Evolutionary conservation across 2,329 filamentous ascomycete genomes (phyloP).

Genomic region (Epichloe gansuensis): DNA sequence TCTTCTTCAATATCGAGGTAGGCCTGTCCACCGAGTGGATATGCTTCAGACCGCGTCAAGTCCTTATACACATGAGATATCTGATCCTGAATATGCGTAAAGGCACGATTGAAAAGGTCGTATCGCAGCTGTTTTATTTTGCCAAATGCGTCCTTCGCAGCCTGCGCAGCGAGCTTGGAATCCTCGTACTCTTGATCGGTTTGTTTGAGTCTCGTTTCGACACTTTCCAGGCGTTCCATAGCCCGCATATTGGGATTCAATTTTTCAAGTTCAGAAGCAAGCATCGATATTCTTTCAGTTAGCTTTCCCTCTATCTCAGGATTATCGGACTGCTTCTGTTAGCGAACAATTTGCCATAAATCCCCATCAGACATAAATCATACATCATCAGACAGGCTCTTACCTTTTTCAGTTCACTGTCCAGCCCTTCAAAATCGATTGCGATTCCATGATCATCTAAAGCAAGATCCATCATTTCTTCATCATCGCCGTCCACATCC

Average conservation of each 20-base stretch:
- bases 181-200: conserved; percentile 86
- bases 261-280: conserved; percentile 77
- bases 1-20: conserved; percentile 91
- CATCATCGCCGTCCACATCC: conserved; percentile 69
- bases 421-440: conserved; percentile 70
- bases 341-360: conserved; percentile 11
- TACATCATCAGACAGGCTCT: conserved; percentile 17
- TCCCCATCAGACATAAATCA: not conserved
- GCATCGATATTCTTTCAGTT: conserved; percentile 60
- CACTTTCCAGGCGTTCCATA: conserved; percentile 77
- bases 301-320: conserved; percentile 62
- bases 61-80: conserved; percentile 93
- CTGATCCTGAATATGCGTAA: conserved; percentile 87
- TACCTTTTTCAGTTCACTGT: conserved; percentile 71
- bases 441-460: conserved; percentile 87
- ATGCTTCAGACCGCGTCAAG: conserved; percentile 79
- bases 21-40: conserved; percentile 77
- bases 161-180: conserved; percentile 61
- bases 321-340: conserved; percentile 52
- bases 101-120: conserved; percentile 90
- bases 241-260: conserved; percentile 95
- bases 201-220: conserved; percentile 68
- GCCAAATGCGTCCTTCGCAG: conserved; percentile 73
- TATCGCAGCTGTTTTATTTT: conserved; percentile 70
- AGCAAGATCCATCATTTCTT: conserved; percentile 47